These are phyloP conservation scores for Colletotrichum endophyticum DNA, from an alignment of 2,329 filamentous ascomycete genomes.

Conservation along the genomic window DNA sequence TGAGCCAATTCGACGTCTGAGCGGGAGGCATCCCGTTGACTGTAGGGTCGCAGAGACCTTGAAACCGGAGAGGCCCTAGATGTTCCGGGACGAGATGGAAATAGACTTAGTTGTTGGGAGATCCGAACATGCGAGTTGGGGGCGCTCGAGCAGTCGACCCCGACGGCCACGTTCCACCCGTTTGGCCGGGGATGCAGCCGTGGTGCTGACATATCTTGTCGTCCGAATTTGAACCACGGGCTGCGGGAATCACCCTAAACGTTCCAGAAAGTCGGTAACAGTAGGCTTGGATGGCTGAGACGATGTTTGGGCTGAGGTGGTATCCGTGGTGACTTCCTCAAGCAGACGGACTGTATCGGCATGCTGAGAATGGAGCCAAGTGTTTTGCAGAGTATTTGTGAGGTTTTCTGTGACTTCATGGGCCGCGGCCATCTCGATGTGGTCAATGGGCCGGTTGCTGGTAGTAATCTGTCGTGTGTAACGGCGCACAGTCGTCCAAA, in stretches of 20 bases:
- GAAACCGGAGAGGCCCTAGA: slow-evolving; percentile 11
- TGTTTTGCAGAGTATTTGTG: background rate
- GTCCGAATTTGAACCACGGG: background rate
- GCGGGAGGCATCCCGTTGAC: background rate
- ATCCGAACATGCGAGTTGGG: background rate
- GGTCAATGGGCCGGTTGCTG: background rate
- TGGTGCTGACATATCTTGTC: slow-evolving; percentile 1
- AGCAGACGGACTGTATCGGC: background rate
- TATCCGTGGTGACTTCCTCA: background rate
- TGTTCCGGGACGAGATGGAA: slow-evolving; percentile 2
- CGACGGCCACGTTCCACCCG: slow-evolving; percentile 4
- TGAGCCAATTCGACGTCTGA: background rate
- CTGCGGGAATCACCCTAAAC: background rate
- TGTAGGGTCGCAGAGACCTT: background rate
- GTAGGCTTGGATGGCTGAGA: background rate
- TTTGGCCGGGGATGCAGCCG: background rate
- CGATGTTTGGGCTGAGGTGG: background rate
- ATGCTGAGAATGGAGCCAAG: background rate
- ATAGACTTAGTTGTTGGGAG: background rate
- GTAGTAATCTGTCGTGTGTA: background rate
- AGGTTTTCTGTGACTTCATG: background rate
- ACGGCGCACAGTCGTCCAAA: background rate
- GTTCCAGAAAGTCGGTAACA: background rate
- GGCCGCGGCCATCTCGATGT: background rate
- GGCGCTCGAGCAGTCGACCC: background rate